phyloP scores from a whole-genome alignment of 1,284 basidiomycete species.

The Ceratobasidium sp. region DNA sequence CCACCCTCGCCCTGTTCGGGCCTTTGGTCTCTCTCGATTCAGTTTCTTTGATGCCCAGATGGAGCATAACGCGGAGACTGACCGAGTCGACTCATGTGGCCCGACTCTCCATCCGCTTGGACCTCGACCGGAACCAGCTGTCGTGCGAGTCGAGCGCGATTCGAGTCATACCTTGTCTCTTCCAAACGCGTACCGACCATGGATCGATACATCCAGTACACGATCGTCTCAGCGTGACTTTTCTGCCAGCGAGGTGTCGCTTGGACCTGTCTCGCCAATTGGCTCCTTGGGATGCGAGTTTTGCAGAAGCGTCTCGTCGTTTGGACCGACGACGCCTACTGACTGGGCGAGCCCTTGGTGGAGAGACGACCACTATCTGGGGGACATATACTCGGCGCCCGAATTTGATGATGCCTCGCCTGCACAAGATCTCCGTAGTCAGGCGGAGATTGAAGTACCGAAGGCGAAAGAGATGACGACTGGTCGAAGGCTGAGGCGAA shows the following conservation, averaged over 20 bases:
- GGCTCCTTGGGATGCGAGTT: conserved; percentile 1
- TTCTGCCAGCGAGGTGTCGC: background rate
- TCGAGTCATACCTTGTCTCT: background rate
- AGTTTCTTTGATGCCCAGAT: background rate
- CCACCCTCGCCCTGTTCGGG: background rate
- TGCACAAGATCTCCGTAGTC: background rate
- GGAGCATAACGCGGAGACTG: background rate
- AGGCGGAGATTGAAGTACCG: background rate
- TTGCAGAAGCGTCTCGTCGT: background rate
- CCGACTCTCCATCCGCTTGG: background rate
- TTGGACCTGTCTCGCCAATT: background rate
- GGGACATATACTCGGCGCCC: background rate
- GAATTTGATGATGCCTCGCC: background rate
- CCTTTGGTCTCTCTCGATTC: background rate
- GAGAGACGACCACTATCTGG: background rate
- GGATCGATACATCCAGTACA: background rate
- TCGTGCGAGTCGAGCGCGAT: background rate
- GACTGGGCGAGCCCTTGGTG: background rate
- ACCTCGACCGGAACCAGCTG: background rate
- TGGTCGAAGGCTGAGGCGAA: conserved; percentile 4
- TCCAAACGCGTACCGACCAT: background rate
- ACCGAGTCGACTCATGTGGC: background rate
- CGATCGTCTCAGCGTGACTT: background rate
- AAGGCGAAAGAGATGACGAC: conserved; percentile 12
- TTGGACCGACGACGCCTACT: conserved; percentile 4